Percentiles rank a stretch among this genome's conserved stretches.
Conservation (phyloP, 176 grass and related monocot species). For the barley (Hordeum vulgare) region DNA sequence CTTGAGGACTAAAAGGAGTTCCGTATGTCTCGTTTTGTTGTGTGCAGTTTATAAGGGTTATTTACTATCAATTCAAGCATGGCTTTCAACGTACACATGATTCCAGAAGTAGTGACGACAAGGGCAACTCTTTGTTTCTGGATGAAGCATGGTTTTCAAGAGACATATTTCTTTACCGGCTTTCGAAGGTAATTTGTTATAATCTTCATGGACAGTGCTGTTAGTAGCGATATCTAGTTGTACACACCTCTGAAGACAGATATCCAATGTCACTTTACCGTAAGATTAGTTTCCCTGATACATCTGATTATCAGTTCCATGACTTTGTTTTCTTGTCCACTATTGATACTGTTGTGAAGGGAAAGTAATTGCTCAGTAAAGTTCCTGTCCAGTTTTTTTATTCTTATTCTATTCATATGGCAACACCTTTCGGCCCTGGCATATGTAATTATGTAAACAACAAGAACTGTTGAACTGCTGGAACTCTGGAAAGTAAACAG, state of each 20-base stretch:
- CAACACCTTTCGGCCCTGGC: not conserved
- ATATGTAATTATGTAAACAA: not conserved
- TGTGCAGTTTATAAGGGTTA: conserved; percentile 72
- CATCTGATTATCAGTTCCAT: not conserved
- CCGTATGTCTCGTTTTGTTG: not conserved
- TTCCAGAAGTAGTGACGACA: conserved; percentile 14
- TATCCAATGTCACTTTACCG: not conserved
- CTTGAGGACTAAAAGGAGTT: not conserved
- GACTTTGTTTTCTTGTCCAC: not conserved
- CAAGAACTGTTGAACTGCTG: not conserved
- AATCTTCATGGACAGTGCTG: conserved; percentile 4
- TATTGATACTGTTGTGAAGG: not conserved
- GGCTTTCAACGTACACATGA: conserved; percentile 57
- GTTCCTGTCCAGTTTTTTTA: not conserved
- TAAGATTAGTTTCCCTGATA: not conserved
- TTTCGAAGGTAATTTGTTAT: conserved; percentile 79
- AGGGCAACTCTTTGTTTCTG: conserved; percentile 47
- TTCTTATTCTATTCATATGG: not conserved
- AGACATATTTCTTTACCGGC: conserved; percentile 67
- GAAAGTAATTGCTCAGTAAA: not conserved
- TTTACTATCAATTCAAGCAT: conserved; percentile 75
- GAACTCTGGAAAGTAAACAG: not conserved
- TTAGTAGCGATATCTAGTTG: not conserved
- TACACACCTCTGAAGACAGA: not conserved
- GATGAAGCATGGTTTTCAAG: conserved; percentile 88